These are phyloP conservation scores for Schizophyllum amplum DNA, from an alignment of 1,284 basidiomycete genomes.

Conservation along the genomic window DNA sequence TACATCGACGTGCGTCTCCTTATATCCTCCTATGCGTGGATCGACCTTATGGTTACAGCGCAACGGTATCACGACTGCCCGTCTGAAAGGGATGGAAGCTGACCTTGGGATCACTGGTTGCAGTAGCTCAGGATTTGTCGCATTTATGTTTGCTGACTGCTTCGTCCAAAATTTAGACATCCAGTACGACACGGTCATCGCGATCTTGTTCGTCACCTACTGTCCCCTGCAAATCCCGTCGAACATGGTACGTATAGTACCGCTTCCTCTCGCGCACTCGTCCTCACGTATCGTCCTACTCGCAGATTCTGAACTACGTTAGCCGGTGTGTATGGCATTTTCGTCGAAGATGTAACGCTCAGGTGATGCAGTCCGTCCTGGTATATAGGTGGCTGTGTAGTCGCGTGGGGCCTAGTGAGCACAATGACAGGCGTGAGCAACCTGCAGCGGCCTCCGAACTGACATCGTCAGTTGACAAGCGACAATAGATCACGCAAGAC, in stretches of 20 bases:
- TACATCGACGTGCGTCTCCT: constrained; percentile 50
- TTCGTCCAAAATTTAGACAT: constrained; percentile 30
- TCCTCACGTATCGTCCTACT: neutral
- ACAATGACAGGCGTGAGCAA: constrained; percentile 49
- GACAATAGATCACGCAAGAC: constrained; percentile 40
- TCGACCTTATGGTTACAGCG: constrained; percentile 30
- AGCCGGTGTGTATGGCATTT: constrained; percentile 28
- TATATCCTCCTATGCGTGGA: neutral
- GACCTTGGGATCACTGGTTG: constrained; percentile 44
- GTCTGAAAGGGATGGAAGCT: constrained; percentile 51
- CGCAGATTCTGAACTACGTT: constrained; percentile 47
- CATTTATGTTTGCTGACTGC: neutral
- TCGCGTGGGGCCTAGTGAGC: constrained; percentile 56
- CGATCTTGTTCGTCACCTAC: constrained; percentile 52
- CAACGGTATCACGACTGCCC: constrained; percentile 51
- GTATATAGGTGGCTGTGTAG: constrained; percentile 53
- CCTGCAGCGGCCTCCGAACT: neutral
- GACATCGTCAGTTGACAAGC: neutral
- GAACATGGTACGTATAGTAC: constrained; percentile 55
- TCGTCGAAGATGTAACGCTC: neutral
- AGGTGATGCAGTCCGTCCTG: constrained; percentile 40
- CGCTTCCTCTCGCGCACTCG: neutral
- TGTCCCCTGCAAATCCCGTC: constrained; percentile 56
- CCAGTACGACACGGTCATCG: constrained; percentile 52
- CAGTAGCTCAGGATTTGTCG: neutral